Conservation (phyloP, 306 rosid species). For the barrel medic (Medicago truncatula) region DNA sequence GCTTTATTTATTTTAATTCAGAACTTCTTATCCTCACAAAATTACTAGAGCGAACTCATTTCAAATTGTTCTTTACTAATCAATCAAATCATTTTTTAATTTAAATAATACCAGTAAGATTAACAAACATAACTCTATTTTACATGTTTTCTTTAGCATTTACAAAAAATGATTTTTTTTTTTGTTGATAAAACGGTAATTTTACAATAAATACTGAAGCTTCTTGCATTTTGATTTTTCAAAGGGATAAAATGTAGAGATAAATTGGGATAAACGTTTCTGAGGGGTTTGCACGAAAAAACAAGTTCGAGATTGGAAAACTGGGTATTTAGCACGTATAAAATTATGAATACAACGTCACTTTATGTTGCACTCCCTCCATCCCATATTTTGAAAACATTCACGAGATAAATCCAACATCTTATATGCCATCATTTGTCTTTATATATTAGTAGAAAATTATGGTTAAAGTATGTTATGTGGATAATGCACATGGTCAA, state of each 20-base stretch:
- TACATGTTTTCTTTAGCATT: constrained; percentile 10
- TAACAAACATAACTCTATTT: not conserved
- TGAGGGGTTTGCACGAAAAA: constrained; percentile 8
- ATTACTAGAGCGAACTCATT: not conserved
- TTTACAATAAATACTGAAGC: not conserved
- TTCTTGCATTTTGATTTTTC: not conserved
- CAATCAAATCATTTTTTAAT: not conserved
- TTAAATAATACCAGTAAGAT: constrained; percentile 11
- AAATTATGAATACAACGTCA: not conserved
- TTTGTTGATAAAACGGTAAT: not conserved
- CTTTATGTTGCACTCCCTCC: not conserved
- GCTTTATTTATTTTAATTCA: not conserved
- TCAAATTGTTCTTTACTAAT: constrained; percentile 24
- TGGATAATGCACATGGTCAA: too few relatives aligned
- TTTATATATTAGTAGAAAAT: too few relatives aligned
- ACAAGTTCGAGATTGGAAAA: not conserved
- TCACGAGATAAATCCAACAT: too few relatives aligned
- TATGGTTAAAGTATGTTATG: too few relatives aligned
- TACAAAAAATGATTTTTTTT: not conserved
- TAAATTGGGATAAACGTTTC: not conserved
- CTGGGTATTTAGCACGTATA: not conserved
- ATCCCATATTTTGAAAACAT: too few relatives aligned
- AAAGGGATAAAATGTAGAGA: constrained; percentile 1
- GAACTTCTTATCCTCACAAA: constrained; percentile 16
- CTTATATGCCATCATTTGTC: too few relatives aligned